These are phyloP conservation scores for Ophiostoma montium DNA, from an alignment of 2,329 filamentous ascomycete genomes.

Conservation along the genomic window DNA sequence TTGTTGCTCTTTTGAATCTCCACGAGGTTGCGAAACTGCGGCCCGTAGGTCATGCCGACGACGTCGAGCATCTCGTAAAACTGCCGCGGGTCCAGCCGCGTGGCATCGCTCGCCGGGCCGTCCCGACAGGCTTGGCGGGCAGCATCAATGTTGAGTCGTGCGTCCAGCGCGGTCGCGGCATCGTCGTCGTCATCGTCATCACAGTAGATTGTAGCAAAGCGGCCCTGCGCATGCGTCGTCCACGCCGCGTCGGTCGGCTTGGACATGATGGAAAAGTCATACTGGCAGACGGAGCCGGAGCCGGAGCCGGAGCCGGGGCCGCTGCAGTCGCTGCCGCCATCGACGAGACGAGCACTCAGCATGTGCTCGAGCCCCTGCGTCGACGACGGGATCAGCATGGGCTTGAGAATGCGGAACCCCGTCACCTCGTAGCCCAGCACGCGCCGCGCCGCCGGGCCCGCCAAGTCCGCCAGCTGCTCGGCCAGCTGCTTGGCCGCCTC, in stretches of 20 bases:
- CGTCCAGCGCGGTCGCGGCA: neutral
- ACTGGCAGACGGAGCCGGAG: too few species aligned
- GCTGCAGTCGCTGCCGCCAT: neutral
- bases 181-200: neutral
- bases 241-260: constrained; percentile 26
- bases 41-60: constrained; percentile 37
- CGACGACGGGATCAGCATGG: constrained; percentile 13
- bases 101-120: constrained; percentile 19
- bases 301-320: too few species aligned
- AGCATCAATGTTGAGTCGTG: neutral
- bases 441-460: neutral
- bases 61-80: constrained; percentile 36
- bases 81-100: constrained; percentile 27
- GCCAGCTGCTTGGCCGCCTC: constrained; percentile 22
- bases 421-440: constrained; percentile 10
- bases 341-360: constrained; percentile 27
- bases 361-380: constrained; percentile 32
- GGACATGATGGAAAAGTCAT: constrained; percentile 27
- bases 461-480: too few species aligned
- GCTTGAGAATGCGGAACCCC: constrained; percentile 12
- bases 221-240: constrained; percentile 24
- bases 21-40: constrained; percentile 33
- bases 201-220: constrained; percentile 14
- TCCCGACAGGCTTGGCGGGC: constrained; percentile 13
- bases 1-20: constrained; percentile 12